Conservation (phyloP, 1,284 basidiomycete genomes). For the Moesziomyces aphidis region DNA sequence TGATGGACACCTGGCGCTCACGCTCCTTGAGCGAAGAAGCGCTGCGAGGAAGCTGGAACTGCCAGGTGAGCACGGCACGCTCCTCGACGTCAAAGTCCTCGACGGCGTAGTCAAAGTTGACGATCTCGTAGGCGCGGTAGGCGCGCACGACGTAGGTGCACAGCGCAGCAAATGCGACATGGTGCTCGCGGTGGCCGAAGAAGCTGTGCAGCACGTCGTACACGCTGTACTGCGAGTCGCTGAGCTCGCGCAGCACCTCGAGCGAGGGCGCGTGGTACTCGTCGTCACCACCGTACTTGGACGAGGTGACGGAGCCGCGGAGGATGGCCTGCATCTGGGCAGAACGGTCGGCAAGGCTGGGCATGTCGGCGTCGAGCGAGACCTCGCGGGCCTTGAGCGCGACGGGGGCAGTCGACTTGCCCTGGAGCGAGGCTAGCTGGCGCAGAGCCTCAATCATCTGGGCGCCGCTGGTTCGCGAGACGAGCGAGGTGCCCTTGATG, state of each 20-base stretch:
- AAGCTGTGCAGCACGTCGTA: slow-evolving; percentile 97
- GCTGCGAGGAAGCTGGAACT: slow-evolving; percentile 72
- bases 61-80: slow-evolving; percentile 66
- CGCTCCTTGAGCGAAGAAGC: slow-evolving; percentile 51
- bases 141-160: slow-evolving; percentile 96
- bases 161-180: slow-evolving; percentile 87
- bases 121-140: slow-evolving; percentile 92
- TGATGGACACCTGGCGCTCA: slow-evolving; percentile 64
- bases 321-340: slow-evolving; percentile 95
- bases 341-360: slow-evolving; percentile 92
- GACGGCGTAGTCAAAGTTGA: slow-evolving; percentile 89
- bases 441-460: slow-evolving; percentile 59
- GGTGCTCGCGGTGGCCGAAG: slow-evolving; percentile 79
- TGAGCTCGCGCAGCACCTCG: slow-evolving; percentile 90
- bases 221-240: slow-evolving; percentile 95
- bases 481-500: slow-evolving; percentile 57
- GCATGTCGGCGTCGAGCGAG: slow-evolving; percentile 93
- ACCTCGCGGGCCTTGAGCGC: slow-evolving; percentile 97
- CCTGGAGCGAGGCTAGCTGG: slow-evolving; percentile 76
- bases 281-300: slow-evolving; percentile 84
- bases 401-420: slow-evolving; percentile 71
- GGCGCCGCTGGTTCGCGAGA: slow-evolving; percentile 50
- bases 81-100: slow-evolving; percentile 75
- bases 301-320: slow-evolving; percentile 85
- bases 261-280: slow-evolving; percentile 74